Percentiles rank a stretch among this genome's conserved stretches.
Evolutionary conservation across 371 early-diverging fungal genomes (phyloP).

Genomic region (Circinella umbellata): DNA sequence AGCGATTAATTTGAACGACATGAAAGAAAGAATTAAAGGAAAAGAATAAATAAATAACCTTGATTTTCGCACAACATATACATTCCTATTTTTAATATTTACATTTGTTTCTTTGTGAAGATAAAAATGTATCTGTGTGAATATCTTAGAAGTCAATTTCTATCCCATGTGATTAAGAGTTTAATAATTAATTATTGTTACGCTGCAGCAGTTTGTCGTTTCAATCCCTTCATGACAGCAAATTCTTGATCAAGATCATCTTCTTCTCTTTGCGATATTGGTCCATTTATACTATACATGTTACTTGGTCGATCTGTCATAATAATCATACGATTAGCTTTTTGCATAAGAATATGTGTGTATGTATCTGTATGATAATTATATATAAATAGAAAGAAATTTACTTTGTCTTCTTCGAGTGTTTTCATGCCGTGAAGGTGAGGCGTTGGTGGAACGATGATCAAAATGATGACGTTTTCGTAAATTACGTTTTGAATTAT

Average conservation of each 20-base stretch:
- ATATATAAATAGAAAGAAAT: background rate
- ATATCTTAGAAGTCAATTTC: too few relatives aligned
- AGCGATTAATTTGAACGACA: too few relatives aligned
- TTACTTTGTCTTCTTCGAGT: conserved; percentile 31
- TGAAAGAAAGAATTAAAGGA: too few relatives aligned
- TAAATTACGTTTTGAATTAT: conserved; percentile 19
- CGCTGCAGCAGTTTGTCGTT: conserved; percentile 3
- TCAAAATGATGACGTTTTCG: conserved; percentile 27
- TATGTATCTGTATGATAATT: background rate
- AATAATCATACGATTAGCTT: background rate
- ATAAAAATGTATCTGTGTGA: too few relatives aligned
- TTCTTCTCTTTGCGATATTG: conserved; percentile 24
- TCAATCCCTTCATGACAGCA: conserved; percentile 21
- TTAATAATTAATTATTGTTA: background rate
- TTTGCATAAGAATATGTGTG: background rate
- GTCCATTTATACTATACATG: conserved; percentile 23
- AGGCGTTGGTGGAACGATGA: conserved; percentile 8
- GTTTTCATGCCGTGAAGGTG: conserved; percentile 28
- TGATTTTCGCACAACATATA: background rate
- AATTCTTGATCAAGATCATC: conserved; percentile 31
- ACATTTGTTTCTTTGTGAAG: too few relatives aligned
- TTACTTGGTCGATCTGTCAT: conserved; percentile 22
- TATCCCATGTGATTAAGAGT: too few relatives aligned
- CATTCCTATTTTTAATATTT: background rate
- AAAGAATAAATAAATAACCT: background rate